phyloP scores from a whole-genome alignment of 192 early-diverging fungal genomes.

The Linnemannia schmuckeri region DNA sequence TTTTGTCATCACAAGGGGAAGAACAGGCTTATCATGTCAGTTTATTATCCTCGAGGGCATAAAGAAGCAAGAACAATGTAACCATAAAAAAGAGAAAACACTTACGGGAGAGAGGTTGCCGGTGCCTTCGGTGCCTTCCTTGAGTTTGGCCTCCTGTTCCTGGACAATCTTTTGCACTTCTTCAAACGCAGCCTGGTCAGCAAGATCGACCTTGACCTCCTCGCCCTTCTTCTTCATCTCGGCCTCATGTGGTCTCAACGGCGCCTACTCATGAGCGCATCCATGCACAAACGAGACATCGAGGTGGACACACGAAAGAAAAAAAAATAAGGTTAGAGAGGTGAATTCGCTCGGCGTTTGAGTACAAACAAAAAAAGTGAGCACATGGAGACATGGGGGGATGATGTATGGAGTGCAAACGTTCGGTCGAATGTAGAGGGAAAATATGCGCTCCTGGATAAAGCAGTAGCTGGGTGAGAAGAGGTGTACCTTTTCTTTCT shows the following conservation, averaged over 20 bases:
- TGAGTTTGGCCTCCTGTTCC: constrained; percentile 32
- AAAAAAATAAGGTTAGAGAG: not conserved
- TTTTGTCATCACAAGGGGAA: not conserved
- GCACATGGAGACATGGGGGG: not conserved
- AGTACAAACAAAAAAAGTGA: too few relatives aligned
- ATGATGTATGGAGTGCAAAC: not conserved
- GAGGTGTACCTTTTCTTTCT: constrained; percentile 31
- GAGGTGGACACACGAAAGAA: not conserved
- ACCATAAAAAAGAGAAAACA: not conserved
- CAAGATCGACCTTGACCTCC: constrained; percentile 31
- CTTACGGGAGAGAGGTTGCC: constrained; percentile 36
- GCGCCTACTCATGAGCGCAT: constrained; percentile 8
- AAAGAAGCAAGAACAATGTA: not conserved
- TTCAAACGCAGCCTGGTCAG: constrained; percentile 34
- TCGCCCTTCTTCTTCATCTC: constrained; percentile 43
- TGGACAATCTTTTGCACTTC: constrained; percentile 52
- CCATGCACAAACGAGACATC: not conserved
- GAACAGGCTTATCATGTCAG: not conserved
- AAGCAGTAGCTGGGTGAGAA: not conserved
- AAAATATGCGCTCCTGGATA: not conserved
- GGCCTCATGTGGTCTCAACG: constrained; percentile 39
- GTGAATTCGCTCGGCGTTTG: too few relatives aligned
- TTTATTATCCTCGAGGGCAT: not conserved
- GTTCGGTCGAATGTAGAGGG: too few relatives aligned
- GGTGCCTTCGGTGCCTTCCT: constrained; percentile 32